phyloP scores from a whole-genome alignment of 805 yeast genomes.

The Candida pini region DNA sequence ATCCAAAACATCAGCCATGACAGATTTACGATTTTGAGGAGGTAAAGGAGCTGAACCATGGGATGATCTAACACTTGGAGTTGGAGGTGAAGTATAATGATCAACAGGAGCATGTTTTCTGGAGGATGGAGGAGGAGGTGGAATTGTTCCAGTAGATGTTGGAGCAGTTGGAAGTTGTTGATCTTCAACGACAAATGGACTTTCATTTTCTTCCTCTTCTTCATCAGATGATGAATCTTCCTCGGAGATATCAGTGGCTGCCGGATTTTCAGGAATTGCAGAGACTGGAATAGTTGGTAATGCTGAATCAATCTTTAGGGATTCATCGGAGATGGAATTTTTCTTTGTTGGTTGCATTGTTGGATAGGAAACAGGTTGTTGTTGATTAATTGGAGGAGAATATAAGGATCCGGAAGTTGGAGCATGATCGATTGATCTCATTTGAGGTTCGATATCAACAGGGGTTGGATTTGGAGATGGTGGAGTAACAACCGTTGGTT shows the following conservation, averaged over 20 bases:
- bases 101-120: slow-evolving; percentile 27
- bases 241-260: slow-evolving; percentile 1
- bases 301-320: too few species aligned
- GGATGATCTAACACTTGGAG: slow-evolving; percentile 13
- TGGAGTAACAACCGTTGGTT: slow-evolving; percentile 2
- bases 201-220: background rate
- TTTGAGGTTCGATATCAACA: background rate
- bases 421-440: too few species aligned
- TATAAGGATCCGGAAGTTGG: background rate
- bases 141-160: slow-evolving; percentile 7
- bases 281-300: slow-evolving; percentile 16
- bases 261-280: slow-evolving; percentile 3
- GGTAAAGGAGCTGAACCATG: slow-evolving; percentile 29
- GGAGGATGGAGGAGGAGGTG: slow-evolving; percentile 31
- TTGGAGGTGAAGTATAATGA: slow-evolving; percentile 13
- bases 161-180: slow-evolving; percentile 6
- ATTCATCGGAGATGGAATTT: too few species aligned
- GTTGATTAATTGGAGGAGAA: slow-evolving; percentile 2
- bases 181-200: slow-evolving; percentile 4
- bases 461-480: background rate
- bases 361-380: slow-evolving; percentile 13
- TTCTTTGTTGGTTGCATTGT: slow-evolving; percentile 29
- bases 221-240: slow-evolving; percentile 2
- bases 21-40: slow-evolving; percentile 28
- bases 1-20: slow-evolving; percentile 7